phyloP scores from a whole-genome alignment of 2,329 filamentous ascomycete species.

The Botrytis hyacinthi region DNA sequence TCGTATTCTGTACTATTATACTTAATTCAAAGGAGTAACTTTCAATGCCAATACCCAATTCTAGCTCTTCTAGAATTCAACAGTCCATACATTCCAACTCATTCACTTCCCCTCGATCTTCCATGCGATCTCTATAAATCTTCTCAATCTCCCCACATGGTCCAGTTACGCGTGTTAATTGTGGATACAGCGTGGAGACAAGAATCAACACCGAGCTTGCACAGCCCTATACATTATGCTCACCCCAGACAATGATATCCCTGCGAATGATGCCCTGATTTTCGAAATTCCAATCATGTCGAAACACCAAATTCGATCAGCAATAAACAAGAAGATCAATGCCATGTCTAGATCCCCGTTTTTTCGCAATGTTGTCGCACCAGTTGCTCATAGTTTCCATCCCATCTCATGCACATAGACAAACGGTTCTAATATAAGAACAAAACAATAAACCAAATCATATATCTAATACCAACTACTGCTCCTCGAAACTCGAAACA shows the following conservation, averaged over 20 bases:
- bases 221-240: slow-evolving; percentile 15
- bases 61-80: not conserved
- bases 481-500: not conserved
- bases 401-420: not conserved
- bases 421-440: not conserved
- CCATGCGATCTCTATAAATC: not conserved
- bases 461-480: slow-evolving; percentile 7
- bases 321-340: slow-evolving; percentile 1
- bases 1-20: not conserved
- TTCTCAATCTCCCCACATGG: slow-evolving; percentile 11
- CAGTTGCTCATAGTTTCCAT: not conserved
- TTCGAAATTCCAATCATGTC: not conserved
- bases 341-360: not conserved
- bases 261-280: slow-evolving; percentile 8
- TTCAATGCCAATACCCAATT: not conserved
- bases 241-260: not conserved
- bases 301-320: slow-evolving; percentile 7
- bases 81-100: not conserved
- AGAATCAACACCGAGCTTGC: not conserved
- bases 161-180: slow-evolving; percentile 2
- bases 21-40: not conserved
- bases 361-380: slow-evolving; percentile 6
- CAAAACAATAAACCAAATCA: not conserved
- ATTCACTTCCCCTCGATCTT: not conserved
- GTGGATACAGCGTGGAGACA: slow-evolving; percentile 7